Conservation (phyloP, 495 filamentous ascomycete genomes). For the Aspergillus cristatus region DNA sequence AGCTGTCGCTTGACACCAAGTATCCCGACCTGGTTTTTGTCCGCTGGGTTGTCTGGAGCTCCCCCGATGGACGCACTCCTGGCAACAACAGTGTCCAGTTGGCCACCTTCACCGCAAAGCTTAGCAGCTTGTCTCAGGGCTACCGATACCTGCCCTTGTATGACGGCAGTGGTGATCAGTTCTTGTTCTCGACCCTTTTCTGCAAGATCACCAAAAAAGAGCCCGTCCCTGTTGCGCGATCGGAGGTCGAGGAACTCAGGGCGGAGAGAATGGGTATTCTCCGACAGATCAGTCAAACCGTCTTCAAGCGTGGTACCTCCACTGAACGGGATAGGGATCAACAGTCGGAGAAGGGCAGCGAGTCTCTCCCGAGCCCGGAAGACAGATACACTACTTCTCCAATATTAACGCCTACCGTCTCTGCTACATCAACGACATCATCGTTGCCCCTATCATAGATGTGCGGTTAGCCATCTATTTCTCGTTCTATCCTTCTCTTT, state of each 20-base stretch:
- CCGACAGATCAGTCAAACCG: conserved; percentile 38
- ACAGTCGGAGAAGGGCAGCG: conserved; percentile 21
- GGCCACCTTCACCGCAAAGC: conserved; percentile 86
- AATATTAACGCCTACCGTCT: conserved; percentile 30
- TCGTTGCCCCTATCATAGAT: conserved; percentile 14
- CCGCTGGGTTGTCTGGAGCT: conserved; percentile 83
- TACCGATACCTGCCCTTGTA: conserved; percentile 94
- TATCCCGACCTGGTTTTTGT: conserved; percentile 92
- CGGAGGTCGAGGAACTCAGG: conserved; percentile 39
- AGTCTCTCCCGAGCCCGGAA: conserved; percentile 20
- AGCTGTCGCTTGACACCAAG: conserved; percentile 73
- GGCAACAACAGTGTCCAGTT: conserved; percentile 55
- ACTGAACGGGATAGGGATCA: conserved; percentile 34
- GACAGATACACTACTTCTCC: conserved; percentile 31
- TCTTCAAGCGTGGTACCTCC: conserved; percentile 43
- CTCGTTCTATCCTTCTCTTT: background rate
- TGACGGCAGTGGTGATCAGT: conserved; percentile 80
- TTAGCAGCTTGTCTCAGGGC: conserved; percentile 82
- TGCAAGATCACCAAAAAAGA: conserved; percentile 68
- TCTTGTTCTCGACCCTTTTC: conserved; percentile 90
- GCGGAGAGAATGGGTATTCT: conserved; percentile 43
- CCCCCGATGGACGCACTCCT: conserved; percentile 54
- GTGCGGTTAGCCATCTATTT: background rate
- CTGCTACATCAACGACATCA: conserved; percentile 30
- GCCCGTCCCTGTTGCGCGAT: conserved; percentile 37